Base-by-base conservation (phyloP, 805 yeast species). In the Candida caryicola region DNA sequence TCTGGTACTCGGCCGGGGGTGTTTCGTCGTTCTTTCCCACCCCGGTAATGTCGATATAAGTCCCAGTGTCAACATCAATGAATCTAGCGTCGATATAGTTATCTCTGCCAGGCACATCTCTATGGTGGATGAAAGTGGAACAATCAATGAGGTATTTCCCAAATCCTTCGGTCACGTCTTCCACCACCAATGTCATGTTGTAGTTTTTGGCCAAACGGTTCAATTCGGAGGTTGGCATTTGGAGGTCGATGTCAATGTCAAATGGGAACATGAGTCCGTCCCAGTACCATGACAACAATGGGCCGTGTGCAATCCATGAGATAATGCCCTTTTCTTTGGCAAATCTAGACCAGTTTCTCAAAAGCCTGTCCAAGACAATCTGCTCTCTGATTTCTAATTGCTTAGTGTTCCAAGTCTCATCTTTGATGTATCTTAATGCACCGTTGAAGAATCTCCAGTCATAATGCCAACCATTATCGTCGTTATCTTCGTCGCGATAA, bases 51-150 rank as follows among this genome's bases (percentile, higher is more conserved):
- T 45, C 50, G 5, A 47, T 42, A 29, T 45, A 47, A 2, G 39
- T 34, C 3, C 51, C 49, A 7, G 49, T 36, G 36, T 47, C 49
- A 2, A 45, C 32, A 26, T 47, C 51, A 15, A 47, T 45, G 32
- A 47, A 47, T 5, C 51, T 39, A 13, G 49, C 51, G 12, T 47
- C 51, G 17, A 47, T 45, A 33, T 33, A 38, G 33, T 48, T 46
- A 44, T 54, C 58, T 17, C 45, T 51, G 15, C 40, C 44, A 18
- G 62, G 50, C n/a, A 41, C 51, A 33, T 52, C 57, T 27, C 69
- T 44, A 41, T 61, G 64, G 37, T 59, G 62, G 23, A 62, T 43
- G 41, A 52, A 63, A 1, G 64, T 55, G 5, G 60, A 55, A 33
- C 60, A 55, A 41, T 63, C 66, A 39, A 62, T 45, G 21, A 62